Base-by-base conservation (phyloP, 2,329 filamentous ascomycete genomes). In the Cephalotrichum gorgonifer region DNA sequence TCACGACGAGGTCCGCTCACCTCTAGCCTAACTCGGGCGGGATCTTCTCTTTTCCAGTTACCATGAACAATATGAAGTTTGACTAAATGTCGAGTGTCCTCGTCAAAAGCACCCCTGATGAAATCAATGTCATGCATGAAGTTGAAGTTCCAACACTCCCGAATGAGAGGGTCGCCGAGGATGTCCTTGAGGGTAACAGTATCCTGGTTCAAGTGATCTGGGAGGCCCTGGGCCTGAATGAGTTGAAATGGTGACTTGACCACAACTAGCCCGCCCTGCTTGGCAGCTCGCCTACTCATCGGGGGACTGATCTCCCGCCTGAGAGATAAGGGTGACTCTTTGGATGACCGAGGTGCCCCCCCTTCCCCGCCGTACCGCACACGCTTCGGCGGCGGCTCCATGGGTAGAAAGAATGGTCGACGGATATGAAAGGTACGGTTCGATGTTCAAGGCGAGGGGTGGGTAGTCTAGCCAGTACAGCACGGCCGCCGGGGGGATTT, bases 131-230 rank as follows among this genome's bases (percentile, higher is more conserved):
- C 76, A 53, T 85, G 77, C 2, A 85, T 59, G 49, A 70, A 86
- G 57, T 86, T 86, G 62, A 86, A 86, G 49, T 83, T 73, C 83
- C 83, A 86, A 54, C 77, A 79, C 58, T 85, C 79, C 35, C 76
- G 74, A 49, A 93, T 86, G 53, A 88, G 70, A 0, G 86, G 85
- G 60, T 89, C 81, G 0, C 85, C 79, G 1, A 94, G 71, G 6
- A 94, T 72, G 51, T 88, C 84, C 4, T 68, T 66, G 9, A 93
- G 68, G 1, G 71, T 74, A 30, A 91, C 64, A 0, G 86, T 72
- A 60, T 85, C 85, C 23, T 70, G 65, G 65, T 94, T 93, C 52
- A 67, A 64, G 1, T 66, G 62, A 2, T 69, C 62, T 2, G 79
- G 70, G 0, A 90, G 67, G 56, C 86, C 83, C 26, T 69, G 71